Percentiles rank a stretch among this genome's conserved stretches.
phyloP scores from a whole-genome alignment of 2,329 filamentous ascomycete species.

The Aschersonia sp. region DNA sequence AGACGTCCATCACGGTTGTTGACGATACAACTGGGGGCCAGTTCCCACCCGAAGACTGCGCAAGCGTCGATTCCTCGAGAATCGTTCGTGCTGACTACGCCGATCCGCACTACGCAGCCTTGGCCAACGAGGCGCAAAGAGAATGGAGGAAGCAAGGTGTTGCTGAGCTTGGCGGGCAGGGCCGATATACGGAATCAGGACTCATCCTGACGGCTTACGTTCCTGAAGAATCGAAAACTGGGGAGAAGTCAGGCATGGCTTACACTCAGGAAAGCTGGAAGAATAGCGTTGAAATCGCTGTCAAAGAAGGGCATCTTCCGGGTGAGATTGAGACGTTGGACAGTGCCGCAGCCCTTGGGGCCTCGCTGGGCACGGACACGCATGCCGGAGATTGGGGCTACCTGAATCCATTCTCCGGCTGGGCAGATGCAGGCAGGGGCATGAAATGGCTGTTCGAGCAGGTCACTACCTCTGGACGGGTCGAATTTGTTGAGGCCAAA shows the following conservation, averaged over 20 bases:
- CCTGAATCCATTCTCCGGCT: slow-evolving; percentile 59
- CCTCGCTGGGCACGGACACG: slow-evolving; percentile 30
- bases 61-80: slow-evolving; percentile 48
- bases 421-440: slow-evolving; percentile 61
- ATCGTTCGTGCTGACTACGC: slow-evolving; percentile 67
- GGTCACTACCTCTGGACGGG: slow-evolving; percentile 38
- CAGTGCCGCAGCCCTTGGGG: slow-evolving; percentile 26
- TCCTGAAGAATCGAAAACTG: slow-evolving; percentile 12
- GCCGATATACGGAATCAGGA: slow-evolving; percentile 57
- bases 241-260: slow-evolving; percentile 31
- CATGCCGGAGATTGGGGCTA: slow-evolving; percentile 53
- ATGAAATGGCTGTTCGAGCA: slow-evolving; percentile 49
- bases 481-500: slow-evolving; percentile 37
- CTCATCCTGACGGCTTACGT: slow-evolving; percentile 48
- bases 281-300: slow-evolving; percentile 40
- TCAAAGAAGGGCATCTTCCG: slow-evolving; percentile 19
- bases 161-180: slow-evolving; percentile 42
- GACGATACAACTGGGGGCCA: slow-evolving; percentile 36
- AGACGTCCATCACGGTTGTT: slow-evolving; percentile 42
- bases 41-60: slow-evolving; percentile 44
- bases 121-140: slow-evolving; percentile 56
- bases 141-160: slow-evolving; percentile 49
- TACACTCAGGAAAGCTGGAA: slow-evolving; percentile 46
- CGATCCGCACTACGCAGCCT: slow-evolving; percentile 57
- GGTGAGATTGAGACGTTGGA: slow-evolving; percentile 30